Evolutionary conservation across 331 rosid genomes (phyloP).

Genomic region (Quercus phellos): DNA sequence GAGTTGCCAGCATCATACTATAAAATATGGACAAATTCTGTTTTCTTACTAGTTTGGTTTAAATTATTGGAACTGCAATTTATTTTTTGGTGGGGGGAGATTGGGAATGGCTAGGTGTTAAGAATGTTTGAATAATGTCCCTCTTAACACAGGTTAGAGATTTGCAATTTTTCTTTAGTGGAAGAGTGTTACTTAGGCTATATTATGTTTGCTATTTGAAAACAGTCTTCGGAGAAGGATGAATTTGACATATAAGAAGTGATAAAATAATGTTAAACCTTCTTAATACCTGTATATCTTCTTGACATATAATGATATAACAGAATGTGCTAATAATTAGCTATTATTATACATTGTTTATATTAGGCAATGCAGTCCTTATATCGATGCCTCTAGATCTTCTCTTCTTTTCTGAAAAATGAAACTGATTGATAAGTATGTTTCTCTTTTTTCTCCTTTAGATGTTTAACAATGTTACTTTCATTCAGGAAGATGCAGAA

Average conservation of each 20-base stretch:
- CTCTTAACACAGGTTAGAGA: too few species aligned
- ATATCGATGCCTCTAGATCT: neutral
- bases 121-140: neutral
- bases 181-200: neutral
- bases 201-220: neutral
- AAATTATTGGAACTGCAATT: too few species aligned
- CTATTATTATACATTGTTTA: neutral
- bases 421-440: neutral
- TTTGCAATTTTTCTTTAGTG: neutral
- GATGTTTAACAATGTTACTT: constrained; percentile 22
- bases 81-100: too few species aligned
- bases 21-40: too few species aligned
- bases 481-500: constrained; percentile 70
- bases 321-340: neutral
- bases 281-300: neutral
- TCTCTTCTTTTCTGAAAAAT: neutral
- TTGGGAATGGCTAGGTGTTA: neutral
- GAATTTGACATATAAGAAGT: too few species aligned
- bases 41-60: neutral
- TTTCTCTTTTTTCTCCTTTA: neutral
- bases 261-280: neutral
- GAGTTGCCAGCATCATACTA: neutral
- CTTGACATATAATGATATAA: neutral
- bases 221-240: too few species aligned
- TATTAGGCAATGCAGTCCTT: neutral